Conservation (phyloP, 2,329 filamentous ascomycete species). For the Monilinia fructigena region DNA sequence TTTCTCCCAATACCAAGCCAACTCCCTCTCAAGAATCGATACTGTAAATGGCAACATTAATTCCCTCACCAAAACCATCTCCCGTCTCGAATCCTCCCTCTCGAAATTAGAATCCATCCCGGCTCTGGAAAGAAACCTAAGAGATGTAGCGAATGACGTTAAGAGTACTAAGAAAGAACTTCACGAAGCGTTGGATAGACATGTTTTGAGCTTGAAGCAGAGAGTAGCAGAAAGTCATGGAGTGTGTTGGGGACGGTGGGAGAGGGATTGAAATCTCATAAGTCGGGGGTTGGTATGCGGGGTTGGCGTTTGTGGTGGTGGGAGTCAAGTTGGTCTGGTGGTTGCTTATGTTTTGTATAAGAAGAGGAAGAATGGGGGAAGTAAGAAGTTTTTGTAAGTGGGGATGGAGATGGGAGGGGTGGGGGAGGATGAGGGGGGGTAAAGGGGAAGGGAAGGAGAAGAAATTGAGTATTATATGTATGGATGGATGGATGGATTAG, state of each 20-base stretch:
- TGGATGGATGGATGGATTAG: no score
- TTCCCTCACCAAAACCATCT: conserved; percentile 7
- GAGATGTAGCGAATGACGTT: conserved; percentile 58
- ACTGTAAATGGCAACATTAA: conserved; percentile 26
- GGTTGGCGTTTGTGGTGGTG: conserved; percentile 31
- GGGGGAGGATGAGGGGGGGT: background rate
- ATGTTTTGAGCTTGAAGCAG: conserved; percentile 31
- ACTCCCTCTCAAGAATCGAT: conserved; percentile 45
- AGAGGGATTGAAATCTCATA: conserved; percentile 20
- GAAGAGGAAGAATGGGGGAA: conserved; percentile 33
- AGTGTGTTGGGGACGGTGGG: conserved; percentile 27
- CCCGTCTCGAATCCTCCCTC: conserved; percentile 35
- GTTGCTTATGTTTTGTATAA: conserved; percentile 39
- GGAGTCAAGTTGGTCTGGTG: conserved; percentile 35
- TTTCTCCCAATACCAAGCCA: conserved; percentile 52
- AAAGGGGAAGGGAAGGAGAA: background rate
- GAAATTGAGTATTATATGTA: background rate
- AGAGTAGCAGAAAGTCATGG: conserved; percentile 33
- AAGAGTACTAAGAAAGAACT: conserved; percentile 55
- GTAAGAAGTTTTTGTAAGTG: conserved; percentile 40
- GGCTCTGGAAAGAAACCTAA: conserved; percentile 47
- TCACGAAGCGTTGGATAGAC: conserved; percentile 34
- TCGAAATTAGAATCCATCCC: conserved; percentile 50
- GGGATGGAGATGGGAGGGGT: no score
- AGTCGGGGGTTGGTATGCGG: conserved; percentile 19